phyloP scores from a whole-genome alignment of 768 basidiomycete genomes.

The Tricholoma hemisulphureum region DNA sequence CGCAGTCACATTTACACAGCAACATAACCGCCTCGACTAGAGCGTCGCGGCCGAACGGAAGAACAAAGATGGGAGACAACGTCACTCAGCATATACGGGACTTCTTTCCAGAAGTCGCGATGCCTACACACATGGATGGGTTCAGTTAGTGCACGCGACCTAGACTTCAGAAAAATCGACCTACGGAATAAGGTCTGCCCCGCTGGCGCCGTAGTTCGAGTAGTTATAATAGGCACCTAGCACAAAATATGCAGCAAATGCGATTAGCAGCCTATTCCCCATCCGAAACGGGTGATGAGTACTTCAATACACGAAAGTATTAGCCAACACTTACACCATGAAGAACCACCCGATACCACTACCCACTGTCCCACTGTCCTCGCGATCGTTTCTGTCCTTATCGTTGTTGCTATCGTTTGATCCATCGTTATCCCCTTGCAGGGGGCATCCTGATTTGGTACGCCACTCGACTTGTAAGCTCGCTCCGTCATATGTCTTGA shows the following conservation, averaged over 20 bases:
- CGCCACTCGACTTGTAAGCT: conserved; percentile 61
- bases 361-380: conserved; percentile 45
- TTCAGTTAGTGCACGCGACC: conserved; percentile 9
- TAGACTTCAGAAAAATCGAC: conserved; percentile 27
- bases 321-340: conserved; percentile 58
- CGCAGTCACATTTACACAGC: conserved; percentile 53
- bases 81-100: conserved; percentile 81
- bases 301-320: not conserved
- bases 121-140: conserved; percentile 50
- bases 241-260: conserved; percentile 66
- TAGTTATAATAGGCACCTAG: conserved; percentile 89
- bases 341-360: conserved; percentile 90
- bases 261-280: conserved; percentile 53
- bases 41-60: conserved; percentile 62
- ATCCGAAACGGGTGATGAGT: not conserved
- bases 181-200: conserved; percentile 81
- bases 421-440: conserved; percentile 40
- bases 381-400: conserved; percentile 15
- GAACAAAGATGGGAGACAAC: conserved; percentile 77
- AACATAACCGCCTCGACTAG: conserved; percentile 68
- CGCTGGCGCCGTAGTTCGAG: conserved; percentile 80
- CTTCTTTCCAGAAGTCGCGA: conserved; percentile 88
- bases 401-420: conserved; percentile 31
- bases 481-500: conserved; percentile 61
- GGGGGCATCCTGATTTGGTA: conserved; percentile 56